Percentiles rank a stretch among this genome's conserved stretches.
Evolutionary conservation across 768 basidiomycete species (phyloP).

Genomic region (Rhizopogon vesiculosus): DNA sequence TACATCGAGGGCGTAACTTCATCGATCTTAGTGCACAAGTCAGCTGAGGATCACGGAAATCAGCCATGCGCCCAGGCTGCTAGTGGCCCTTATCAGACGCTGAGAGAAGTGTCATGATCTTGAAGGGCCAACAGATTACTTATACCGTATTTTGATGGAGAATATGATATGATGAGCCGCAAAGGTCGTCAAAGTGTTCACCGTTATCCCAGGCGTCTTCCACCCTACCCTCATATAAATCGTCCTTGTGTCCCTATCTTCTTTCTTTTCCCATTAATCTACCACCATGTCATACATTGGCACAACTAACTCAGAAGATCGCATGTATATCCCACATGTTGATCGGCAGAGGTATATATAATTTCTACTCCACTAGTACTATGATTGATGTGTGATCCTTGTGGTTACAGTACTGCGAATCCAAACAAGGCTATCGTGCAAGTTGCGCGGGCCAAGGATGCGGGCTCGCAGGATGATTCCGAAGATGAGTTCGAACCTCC

Average conservation of each 20-base stretch:
- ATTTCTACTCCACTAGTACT: not conserved
- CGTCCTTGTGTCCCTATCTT: not conserved
- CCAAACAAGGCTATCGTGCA: not conserved
- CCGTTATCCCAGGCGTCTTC: not conserved
- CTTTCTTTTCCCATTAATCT: not conserved
- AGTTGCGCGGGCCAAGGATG: not conserved
- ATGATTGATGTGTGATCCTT: not conserved
- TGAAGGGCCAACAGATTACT: not conserved
- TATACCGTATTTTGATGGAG: not conserved
- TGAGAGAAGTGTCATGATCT: not conserved
- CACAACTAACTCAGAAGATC: not conserved
- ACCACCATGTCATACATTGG: not conserved
- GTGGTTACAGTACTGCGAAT: not conserved
- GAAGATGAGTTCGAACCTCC: not conserved
- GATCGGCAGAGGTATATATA: not conserved
- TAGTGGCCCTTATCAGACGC: not conserved
- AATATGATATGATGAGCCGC: not conserved
- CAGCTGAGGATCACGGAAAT: too few species aligned
- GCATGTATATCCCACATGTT: not conserved
- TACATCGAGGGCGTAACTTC: too few species aligned
- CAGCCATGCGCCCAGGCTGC: too few species aligned
- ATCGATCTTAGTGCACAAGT: too few species aligned
- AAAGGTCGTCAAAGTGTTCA: not conserved
- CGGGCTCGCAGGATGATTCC: not conserved
- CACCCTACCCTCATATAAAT: constrained; percentile 15